Evolutionary conservation across 2,329 filamentous ascomycete species (phyloP).

Genomic region (Sclerotinia minor): DNA sequence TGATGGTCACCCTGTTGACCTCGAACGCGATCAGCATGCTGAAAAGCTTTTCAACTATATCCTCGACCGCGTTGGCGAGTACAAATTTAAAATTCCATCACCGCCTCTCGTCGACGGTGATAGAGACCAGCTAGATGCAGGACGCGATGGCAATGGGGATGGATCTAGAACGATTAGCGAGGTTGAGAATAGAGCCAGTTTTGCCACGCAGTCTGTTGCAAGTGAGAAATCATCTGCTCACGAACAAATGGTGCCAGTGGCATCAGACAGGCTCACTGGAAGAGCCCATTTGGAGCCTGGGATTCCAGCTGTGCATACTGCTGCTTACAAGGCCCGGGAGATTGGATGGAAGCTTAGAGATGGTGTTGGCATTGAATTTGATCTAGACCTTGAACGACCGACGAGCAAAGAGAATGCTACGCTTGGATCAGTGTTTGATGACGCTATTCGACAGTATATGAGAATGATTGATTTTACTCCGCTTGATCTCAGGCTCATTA

Average conservation of each 20-base stretch:
- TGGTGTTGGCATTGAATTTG: slow-evolving; percentile 61
- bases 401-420: slow-evolving; percentile 65
- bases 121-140: slow-evolving; percentile 75
- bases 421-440: slow-evolving; percentile 86
- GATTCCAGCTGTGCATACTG: slow-evolving; percentile 67
- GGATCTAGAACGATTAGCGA: slow-evolving; percentile 70
- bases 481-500: slow-evolving; percentile 85
- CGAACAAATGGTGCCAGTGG: slow-evolving; percentile 61
- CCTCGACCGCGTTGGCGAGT: slow-evolving; percentile 85
- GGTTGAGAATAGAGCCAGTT: slow-evolving; percentile 63
- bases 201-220: slow-evolving; percentile 57
- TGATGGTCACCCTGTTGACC: slow-evolving; percentile 73
- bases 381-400: slow-evolving; percentile 69
- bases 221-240: slow-evolving; percentile 28
- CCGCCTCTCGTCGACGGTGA: slow-evolving; percentile 79
- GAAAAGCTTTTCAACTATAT: slow-evolving; percentile 95
- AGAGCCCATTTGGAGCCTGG: slow-evolving; percentile 71
- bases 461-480: slow-evolving; percentile 77
- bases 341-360: slow-evolving; percentile 81
- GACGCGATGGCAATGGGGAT: slow-evolving; percentile 73
- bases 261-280: slow-evolving; percentile 69
- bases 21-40: slow-evolving; percentile 74
- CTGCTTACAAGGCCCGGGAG: slow-evolving; percentile 71
- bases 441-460: slow-evolving; percentile 86
- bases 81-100: slow-evolving; percentile 74